phyloP scores from a whole-genome alignment of 345 rosid species.

The Hevea brasiliensis region DNA sequence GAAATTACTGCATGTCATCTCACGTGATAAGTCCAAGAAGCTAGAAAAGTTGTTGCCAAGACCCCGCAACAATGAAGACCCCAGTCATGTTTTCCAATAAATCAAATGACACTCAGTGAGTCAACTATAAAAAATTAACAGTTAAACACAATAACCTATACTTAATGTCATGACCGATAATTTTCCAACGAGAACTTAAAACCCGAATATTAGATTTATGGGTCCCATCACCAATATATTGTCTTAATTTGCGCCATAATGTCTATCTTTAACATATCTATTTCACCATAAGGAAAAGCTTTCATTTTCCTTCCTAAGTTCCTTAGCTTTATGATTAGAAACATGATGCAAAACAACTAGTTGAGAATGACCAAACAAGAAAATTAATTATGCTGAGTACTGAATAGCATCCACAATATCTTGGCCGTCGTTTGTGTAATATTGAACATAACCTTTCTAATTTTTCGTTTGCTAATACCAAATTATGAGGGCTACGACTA shows the following conservation, averaged over 20 bases:
- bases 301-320: neutral
- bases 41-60: constrained; percentile 39
- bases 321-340: neutral
- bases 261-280: neutral
- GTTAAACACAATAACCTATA: neutral
- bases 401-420: too few relatives aligned
- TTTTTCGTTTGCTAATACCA: too few relatives aligned
- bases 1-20: constrained; percentile 28
- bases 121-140: neutral
- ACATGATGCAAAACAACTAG: neutral
- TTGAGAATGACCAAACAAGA: neutral
- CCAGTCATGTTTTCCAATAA: constrained; percentile 5
- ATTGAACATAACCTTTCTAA: too few relatives aligned
- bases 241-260: neutral
- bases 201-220: neutral
- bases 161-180: neutral
- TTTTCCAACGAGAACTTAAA: neutral
- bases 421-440: too few relatives aligned
- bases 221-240: too few relatives aligned
- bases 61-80: constrained; percentile 48
- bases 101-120: neutral
- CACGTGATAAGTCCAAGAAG: constrained; percentile 32
- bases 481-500: too few relatives aligned
- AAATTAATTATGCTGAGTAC: too few relatives aligned
- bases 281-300: neutral